Evolutionary conservation across 83 land plant species (phyloP), one percentile per base, ranked within the genome.

Genomic region (Diphasiastrum complanatum): DNA sequence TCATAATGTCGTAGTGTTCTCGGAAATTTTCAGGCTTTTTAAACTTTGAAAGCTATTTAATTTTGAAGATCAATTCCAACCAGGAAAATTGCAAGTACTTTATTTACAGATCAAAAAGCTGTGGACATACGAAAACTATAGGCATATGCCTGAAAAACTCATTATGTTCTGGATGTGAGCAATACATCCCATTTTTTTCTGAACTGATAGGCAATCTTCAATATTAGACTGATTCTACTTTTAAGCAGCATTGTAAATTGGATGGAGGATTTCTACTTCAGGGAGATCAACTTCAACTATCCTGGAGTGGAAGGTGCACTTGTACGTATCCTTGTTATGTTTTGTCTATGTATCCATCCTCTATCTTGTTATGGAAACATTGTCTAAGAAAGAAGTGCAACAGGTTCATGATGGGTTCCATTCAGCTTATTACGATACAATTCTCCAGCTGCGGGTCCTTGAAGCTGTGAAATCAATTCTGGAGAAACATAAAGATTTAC

Each of bases 371-470:
- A 26, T 52, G 50, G 19, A 29, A 16, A 34, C 18, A 45, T 14
- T 51, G 67, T n/a, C n/a, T n/a, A n/a, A n/a, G n/a, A n/a, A n/a
- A n/a, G n/a, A n/a, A n/a, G n/a, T n/a, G n/a, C n/a, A n/a, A n/a
- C 76, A 90, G 97, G 97, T 92, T 43, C 98, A 92, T 61, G 77
- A 72, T 59, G 98, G 98, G 50, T 92, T 92, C 74, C 89, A 89
- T 61, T 65, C 64, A 53, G 91, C 98, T 33, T 92, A 92, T 69
- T 85, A 92, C 70, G 85, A 93, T 56, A 89, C 98, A 33, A 81
- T 83, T 11, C 51, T 93, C 14, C 87, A 92, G 22, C 77, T 81
- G 48, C 73, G 73, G 12, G 47, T 93, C 53, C 29, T 89, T 19
- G 73, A 37, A 54, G 92, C 86, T 38, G 79, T 89, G 66, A 51